phyloP scores from a whole-genome alignment of 805 yeast genomes.

The Ogataea populi-albae region DNA sequence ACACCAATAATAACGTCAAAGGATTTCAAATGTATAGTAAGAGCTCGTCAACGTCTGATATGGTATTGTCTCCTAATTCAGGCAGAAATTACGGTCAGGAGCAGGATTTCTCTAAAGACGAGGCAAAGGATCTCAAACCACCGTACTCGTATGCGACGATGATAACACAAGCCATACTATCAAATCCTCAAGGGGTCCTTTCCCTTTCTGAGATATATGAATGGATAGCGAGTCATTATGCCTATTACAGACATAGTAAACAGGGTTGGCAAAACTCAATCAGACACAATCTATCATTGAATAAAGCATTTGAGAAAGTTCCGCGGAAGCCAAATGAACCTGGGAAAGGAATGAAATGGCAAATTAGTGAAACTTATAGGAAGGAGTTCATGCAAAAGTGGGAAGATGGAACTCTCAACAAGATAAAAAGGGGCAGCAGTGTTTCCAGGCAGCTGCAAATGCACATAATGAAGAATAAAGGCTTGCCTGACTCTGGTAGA shows the following conservation, averaged over 20 bases:
- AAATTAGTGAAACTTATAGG: constrained; percentile 79
- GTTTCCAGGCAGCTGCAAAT: constrained; percentile 77
- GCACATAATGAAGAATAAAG: constrained; percentile 60
- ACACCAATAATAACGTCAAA: constrained; percentile 31
- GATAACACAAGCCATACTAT: constrained; percentile 95
- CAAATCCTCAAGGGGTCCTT: constrained; percentile 82
- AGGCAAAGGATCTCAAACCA: constrained; percentile 90
- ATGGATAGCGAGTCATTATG: constrained; percentile 85
- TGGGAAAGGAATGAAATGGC: constrained; percentile 99
- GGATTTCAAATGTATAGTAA: constrained; percentile 57
- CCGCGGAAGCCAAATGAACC: constrained; percentile 95
- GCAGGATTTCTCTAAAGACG: constrained; percentile 79
- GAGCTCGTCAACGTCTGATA: constrained; percentile 17
- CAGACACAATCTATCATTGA: constrained; percentile 88
- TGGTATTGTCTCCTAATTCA: constrained; percentile 10
- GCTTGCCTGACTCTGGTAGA: constrained; percentile 46
- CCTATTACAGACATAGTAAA: constrained; percentile 86
- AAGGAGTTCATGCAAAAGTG: constrained; percentile 82
- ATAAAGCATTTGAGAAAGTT: constrained; percentile 96
- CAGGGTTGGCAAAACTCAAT: constrained; percentile 99
- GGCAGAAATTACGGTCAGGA: constrained; percentile 21
- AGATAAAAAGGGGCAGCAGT: constrained; percentile 74
- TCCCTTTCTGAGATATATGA: constrained; percentile 88
- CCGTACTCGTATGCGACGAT: constrained; percentile 96
- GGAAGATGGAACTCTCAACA: constrained; percentile 69